Base-by-base conservation (phyloP, 2,329 filamentous ascomycete species). In the Ceratocystis diversiconidia region DNA sequence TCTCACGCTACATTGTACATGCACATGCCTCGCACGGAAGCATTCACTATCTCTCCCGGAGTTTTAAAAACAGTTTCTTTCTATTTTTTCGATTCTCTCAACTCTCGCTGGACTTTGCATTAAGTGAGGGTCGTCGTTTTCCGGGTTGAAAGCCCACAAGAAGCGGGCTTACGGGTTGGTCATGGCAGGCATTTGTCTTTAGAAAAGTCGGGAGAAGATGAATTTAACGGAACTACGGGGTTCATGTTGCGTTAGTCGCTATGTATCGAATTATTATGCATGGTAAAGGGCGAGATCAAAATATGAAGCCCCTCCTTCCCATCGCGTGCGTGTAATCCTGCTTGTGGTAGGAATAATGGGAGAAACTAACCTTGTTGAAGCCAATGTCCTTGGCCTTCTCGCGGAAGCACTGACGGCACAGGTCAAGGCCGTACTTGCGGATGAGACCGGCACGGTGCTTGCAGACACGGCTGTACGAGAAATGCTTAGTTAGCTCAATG, bases 361-460 rank as follows among this genome's bases (percentile, higher is more conserved):
- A 41, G 60, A 62, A 67, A 70, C 76, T 74, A 74, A 86, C 84
- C 85, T 88, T 87, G 80, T 83, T 80, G 79, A 88, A 88, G 74
- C 85, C 85, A 77, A 88, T 87, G 75, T 88, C 85, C 77, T 82
- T 78, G 71, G 83, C 78, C 82, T 87, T 87, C 81, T 88, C 85
- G 75, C 85, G 82, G 83, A 87, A 88, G 82, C 85, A 88, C 78
- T 88, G 85, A 83, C 85, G 85, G 84, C 85, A 88, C 76, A 88
- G 85, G 80, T 95, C 90, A 74, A 96, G 85, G 77, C 94, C 92
- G 83, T 99, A 99, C 84, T 99, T 99, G 84, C 94, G 92, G 86
- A 99, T 96, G 73, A 99, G 87, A 95, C 94, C 94, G 76, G 94
- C 92, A 77, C 85, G 87, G 89, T 99, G 92, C 77, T 91, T 90